Evolutionary conservation across 164 flowering plant species (phyloP).

Genomic region (Annona squamosa): DNA sequence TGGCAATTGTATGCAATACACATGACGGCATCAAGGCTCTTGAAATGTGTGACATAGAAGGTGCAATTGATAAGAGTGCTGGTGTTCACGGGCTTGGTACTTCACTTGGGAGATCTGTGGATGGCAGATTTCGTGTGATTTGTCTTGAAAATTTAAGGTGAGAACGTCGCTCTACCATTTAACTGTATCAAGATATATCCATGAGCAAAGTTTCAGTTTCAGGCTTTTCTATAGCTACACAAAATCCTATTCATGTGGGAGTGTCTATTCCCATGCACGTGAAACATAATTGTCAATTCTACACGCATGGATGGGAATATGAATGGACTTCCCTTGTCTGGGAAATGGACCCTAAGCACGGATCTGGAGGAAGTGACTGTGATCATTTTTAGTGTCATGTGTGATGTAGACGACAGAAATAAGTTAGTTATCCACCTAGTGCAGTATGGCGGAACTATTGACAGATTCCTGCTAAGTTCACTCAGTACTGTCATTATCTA

Average conservation of each 20-base stretch:
- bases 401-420: neutral
- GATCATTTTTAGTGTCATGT: neutral
- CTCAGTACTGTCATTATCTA: neutral
- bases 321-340: neutral
- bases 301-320: neutral
- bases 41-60: slow-evolving; percentile 10
- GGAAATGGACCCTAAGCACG: neutral
- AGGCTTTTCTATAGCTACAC: neutral
- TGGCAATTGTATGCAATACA: slow-evolving; percentile 17
- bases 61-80: slow-evolving; percentile 7
- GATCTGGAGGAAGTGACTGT: neutral
- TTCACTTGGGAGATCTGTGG: slow-evolving; percentile 45
- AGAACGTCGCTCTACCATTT: slow-evolving; percentile 9
- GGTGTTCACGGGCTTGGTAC: slow-evolving; percentile 29
- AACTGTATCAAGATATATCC: neutral
- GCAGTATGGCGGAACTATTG: neutral
- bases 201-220: neutral
- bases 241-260: neutral
- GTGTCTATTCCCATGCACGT: neutral
- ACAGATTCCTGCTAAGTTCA: neutral
- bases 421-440: neutral
- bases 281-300: neutral
- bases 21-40: slow-evolving; percentile 16
- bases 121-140: slow-evolving; percentile 61
- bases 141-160: slow-evolving; percentile 75